Evolutionary conservation across 1,284 basidiomycete genomes (phyloP), one percentile per base, ranked within the genome.

Genomic region (Phaffia rhodozyma): DNA sequence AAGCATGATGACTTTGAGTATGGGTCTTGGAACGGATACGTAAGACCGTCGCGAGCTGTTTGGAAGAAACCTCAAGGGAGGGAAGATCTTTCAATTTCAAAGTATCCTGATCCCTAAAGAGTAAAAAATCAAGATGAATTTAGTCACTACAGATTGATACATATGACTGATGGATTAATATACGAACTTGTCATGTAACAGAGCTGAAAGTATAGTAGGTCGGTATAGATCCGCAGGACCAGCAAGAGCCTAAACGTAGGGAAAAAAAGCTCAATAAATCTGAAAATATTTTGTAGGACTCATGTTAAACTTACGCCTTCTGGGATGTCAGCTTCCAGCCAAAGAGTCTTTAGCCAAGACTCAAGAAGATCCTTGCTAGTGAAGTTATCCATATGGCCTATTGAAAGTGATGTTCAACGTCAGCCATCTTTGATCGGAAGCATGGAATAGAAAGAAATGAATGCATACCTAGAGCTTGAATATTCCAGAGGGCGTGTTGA

Each of bases 151-250:
- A 25, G 11, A 2, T 9, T 27, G 34, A 27, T 25, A 29, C 43
- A 47, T 7, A 4, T 43, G 11, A n/a, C 9, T 5, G 3, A 43
- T 11, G 21, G n/a, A 53, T n/a, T 23, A n/a, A 5, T 7, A 20
- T 6, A 58, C 62, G 62, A 34, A 61, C 29, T 54, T 55, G 16
- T 60, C 56, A 9, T 66, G 59, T 34, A 67, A 60, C n/a, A 57
- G 57, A 0, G 66, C 54, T 1, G 65, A 50, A 2, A 68, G 60
- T 3, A 65, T 56, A 0, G 67, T 67, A 16, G 70, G 62, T 27
- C 73, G 67, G 70, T 75, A 74, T 9, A 73, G 52, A 43, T 65
- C 63, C n/a, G 63, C 63, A 23, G 58, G 53, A 25, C 58, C 63
- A 47, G 63, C 25, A 18, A 63, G 51, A 6, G 48, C 20, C 49